phyloP scores from a whole-genome alignment of 768 basidiomycete species.

The Mycena vulgaris region DNA sequence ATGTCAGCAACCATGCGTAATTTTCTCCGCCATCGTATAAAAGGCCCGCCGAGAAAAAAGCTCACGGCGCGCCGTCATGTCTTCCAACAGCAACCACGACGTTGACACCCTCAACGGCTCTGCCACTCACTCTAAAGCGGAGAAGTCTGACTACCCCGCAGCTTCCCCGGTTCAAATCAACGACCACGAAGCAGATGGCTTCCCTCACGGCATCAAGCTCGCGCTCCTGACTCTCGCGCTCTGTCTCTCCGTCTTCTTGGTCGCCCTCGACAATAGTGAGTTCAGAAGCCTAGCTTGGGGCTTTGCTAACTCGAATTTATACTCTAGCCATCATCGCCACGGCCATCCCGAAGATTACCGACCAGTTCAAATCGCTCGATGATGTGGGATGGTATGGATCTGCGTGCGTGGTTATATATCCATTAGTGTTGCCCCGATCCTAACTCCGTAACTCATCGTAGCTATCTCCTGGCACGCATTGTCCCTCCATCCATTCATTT shows the following conservation, averaged over 20 bases:
- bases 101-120: too few relatives aligned
- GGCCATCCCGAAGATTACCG: neutral
- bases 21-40: too few relatives aligned
- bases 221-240: neutral
- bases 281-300: neutral
- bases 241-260: neutral
- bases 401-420: neutral
- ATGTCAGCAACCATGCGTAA: too few relatives aligned
- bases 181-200: neutral
- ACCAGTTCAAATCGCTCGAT: slow-evolving; percentile 44
- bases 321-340: neutral
- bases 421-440: too few relatives aligned
- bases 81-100: too few relatives aligned
- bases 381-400: slow-evolving; percentile 33
- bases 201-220: neutral
- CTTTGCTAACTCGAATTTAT: neutral
- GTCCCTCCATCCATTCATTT: neutral
- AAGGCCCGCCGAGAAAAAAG: too few relatives aligned
- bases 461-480: slow-evolving; percentile 8
- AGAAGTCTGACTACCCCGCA: too few relatives aligned
- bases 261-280: neutral
- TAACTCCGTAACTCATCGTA: neutral
- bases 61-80: too few relatives aligned
- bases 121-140: too few relatives aligned
- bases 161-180: too few relatives aligned